phyloP scores from a whole-genome alignment of 2,329 filamentous ascomycete species.

The Apiospora sp. region DNA sequence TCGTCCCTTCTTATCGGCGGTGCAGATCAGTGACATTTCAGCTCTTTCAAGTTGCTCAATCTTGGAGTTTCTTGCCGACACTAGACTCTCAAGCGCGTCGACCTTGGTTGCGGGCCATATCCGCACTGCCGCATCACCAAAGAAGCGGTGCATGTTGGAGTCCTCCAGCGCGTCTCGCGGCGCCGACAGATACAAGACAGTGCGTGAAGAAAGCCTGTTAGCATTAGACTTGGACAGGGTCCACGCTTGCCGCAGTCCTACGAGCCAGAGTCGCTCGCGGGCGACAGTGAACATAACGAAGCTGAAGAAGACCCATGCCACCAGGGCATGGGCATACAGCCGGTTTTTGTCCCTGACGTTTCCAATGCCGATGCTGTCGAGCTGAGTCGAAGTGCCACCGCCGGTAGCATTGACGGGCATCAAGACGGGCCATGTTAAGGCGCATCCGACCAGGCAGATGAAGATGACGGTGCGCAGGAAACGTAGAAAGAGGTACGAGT shows the following conservation, averaged over 20 bases:
- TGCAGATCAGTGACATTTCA: constrained; percentile 81
- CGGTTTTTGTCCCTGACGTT: constrained; percentile 66
- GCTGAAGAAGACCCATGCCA: constrained; percentile 84
- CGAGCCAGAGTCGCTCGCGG: constrained; percentile 90
- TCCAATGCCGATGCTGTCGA: constrained; percentile 67
- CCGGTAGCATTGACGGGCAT: constrained; percentile 87
- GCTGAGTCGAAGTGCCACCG: constrained; percentile 67
- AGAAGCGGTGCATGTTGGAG: constrained; percentile 75
- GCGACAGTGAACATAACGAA: constrained; percentile 92
- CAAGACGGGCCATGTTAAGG: constrained; percentile 86
- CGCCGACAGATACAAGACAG: constrained; percentile 90
- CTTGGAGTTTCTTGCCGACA: constrained; percentile 77
- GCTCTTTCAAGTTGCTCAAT: constrained; percentile 83
- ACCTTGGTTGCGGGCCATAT: constrained; percentile 85
- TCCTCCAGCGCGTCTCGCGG: constrained; percentile 80
- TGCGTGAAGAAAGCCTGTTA: constrained; percentile 85
- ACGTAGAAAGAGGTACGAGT: constrained; percentile 87
- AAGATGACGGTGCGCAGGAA: constrained; percentile 80
- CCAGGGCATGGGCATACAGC: constrained; percentile 81
- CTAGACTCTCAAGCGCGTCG: constrained; percentile 76
- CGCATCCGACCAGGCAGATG: constrained; percentile 81
- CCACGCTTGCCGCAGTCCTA: constrained; percentile 94
- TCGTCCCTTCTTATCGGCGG: constrained; percentile 69
- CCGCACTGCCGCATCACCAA: constrained; percentile 79
- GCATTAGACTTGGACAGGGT: constrained; percentile 85